Base-by-base conservation (phyloP, 1,284 basidiomycete genomes). In the Naganishia albida region DNA sequence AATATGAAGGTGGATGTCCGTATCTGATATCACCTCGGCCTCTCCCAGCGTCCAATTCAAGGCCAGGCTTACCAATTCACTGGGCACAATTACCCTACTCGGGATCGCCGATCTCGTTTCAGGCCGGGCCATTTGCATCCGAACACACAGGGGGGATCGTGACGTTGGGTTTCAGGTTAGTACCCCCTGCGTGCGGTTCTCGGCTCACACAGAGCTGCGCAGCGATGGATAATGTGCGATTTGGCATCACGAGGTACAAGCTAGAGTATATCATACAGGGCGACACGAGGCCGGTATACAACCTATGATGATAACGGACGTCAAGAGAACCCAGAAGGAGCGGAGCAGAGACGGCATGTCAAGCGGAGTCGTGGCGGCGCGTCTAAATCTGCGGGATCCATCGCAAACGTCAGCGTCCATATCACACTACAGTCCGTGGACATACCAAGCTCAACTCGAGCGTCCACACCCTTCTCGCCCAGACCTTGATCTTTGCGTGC, bases 381-480 rank as follows among this genome's bases (percentile, higher is more conserved):
- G 20, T 38, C n/a, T 34, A 53, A 30, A 53, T 53, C 51, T 53
- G 20, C 18, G 18, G 10, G 4, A 20, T 48, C 18, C 51, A 23
- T 25, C n/a, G 18, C 20, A 39, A 16, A 23, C 42, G 18, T 6
- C 34, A 15, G 23, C 7, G 30, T 23, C 26, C 15, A 7, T 4
- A 8, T 7, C 12, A 10, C 10, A 44, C 6, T n/a, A 43, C 13
- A 40, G 28, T 7, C 49, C 30, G 12, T 25, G n/a, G 10, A 66
- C 89, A 72, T 73, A 96, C 91, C 83, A 98, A 81, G 79, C 91
- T 94, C 69, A 98, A 84, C 81, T 99, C 95, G 62, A 99, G 82
- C 7, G 95, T 99, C 95, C 95, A 99, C n/a, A 99, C 94, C 65
- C 96, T 83, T 67, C 95, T 85, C 26, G 94, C 93, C 94, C 96